Conservation (phyloP, 148 eudicot species). For the Fallopia convolvulus region DNA sequence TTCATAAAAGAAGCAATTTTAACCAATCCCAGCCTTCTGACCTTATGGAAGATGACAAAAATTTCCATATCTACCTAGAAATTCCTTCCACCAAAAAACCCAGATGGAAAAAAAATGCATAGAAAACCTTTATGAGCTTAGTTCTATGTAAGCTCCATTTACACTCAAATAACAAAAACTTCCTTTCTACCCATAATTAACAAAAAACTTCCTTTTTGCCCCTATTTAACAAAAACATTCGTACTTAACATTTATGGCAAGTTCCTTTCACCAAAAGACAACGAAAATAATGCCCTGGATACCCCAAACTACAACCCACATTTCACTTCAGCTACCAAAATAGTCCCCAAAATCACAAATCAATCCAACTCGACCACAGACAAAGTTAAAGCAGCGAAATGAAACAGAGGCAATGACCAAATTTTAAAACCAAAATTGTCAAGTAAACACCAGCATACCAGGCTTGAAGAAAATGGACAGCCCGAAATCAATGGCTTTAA, state of each 20-base stretch:
- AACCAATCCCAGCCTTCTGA: not conserved
- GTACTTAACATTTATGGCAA: not conserved
- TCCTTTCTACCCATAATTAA: not conserved
- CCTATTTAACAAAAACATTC: not conserved
- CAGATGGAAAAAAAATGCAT: not conserved
- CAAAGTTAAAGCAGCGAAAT: not conserved
- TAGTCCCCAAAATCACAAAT: not conserved
- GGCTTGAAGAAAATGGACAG: constrained; percentile 92
- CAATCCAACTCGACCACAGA: not conserved
- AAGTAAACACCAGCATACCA: constrained; percentile 28
- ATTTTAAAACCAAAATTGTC: not conserved
- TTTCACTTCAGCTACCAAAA: not conserved
- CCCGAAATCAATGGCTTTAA: constrained; percentile 96
- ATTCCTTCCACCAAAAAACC: not conserved
- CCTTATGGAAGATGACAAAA: not conserved
- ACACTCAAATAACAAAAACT: not conserved
- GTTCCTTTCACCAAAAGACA: not conserved
- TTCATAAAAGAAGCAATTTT: not conserved
- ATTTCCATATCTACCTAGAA: not conserved
- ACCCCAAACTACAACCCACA: constrained; percentile 6
- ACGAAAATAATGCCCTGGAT: not conserved
- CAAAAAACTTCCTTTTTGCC: not conserved
- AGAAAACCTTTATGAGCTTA: not conserved
- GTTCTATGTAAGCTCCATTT: not conserved
- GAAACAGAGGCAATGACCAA: not conserved